phyloP scores from a whole-genome alignment of 1,284 basidiomycete genomes.

The Leccinum glutinopallens region DNA sequence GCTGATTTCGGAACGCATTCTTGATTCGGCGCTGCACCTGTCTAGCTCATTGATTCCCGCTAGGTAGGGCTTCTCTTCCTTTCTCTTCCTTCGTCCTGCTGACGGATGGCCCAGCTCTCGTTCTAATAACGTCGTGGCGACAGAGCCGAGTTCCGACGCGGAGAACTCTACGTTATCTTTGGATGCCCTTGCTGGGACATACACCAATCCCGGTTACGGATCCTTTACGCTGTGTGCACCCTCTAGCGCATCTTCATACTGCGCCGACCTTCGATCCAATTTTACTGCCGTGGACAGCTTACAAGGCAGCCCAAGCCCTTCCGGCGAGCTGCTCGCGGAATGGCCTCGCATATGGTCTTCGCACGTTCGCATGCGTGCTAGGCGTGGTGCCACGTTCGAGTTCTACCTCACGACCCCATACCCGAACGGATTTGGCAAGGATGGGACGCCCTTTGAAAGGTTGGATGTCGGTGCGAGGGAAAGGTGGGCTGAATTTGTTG shows the following conservation, averaged over 20 bases:
- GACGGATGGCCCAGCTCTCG: too few relatives aligned
- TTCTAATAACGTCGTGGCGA: too few relatives aligned
- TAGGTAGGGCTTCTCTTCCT: too few relatives aligned
- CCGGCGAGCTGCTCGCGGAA: constrained; percentile 27
- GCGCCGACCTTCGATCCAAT: constrained; percentile 29
- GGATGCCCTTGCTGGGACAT: constrained; percentile 38
- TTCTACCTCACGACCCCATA: constrained; percentile 26
- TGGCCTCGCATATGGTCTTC: constrained; percentile 33
- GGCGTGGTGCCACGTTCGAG: constrained; percentile 18
- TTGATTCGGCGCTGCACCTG: too few relatives aligned
- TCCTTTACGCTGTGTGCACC: constrained; percentile 38
- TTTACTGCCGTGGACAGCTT: constrained; percentile 31
- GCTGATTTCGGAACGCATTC: too few relatives aligned
- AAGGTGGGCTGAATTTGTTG: constrained; percentile 24
- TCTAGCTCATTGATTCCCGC: too few relatives aligned
- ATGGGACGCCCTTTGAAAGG: constrained; percentile 33
- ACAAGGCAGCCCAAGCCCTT: neutral
- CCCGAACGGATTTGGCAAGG: constrained; percentile 34
- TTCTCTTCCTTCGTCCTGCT: too few relatives aligned
- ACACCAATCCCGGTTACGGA: constrained; percentile 39
- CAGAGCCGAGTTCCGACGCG: too few relatives aligned
- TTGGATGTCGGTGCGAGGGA: constrained; percentile 10
- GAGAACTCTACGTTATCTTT: constrained; percentile 7
- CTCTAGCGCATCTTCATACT: constrained; percentile 30
- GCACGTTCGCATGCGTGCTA: constrained; percentile 31